Conservation (phyloP, 1,284 basidiomycete species). For the Uromyces viciae-fabae region DNA sequence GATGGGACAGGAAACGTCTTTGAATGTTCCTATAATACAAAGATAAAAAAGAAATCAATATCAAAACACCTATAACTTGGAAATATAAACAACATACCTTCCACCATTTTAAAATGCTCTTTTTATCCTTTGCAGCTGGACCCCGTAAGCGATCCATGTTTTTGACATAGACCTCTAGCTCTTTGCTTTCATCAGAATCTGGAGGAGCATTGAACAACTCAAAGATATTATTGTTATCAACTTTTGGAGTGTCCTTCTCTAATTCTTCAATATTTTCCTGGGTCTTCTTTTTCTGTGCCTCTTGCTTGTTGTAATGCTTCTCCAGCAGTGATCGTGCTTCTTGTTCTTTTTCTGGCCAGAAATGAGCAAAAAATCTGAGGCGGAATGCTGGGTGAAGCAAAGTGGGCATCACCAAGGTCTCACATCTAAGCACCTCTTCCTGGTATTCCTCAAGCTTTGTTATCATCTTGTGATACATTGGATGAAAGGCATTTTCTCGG, state of each 20-base stretch:
- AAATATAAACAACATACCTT: background rate
- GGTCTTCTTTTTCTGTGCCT: background rate
- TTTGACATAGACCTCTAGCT: background rate
- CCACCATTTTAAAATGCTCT: background rate
- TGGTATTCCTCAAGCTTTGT: background rate
- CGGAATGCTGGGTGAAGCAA: background rate
- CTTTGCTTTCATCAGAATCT: background rate
- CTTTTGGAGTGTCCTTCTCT: background rate
- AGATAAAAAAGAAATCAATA: background rate
- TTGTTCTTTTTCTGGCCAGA: background rate
- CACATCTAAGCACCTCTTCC: background rate
- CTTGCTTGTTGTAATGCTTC: background rate
- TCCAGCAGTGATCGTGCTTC: background rate
- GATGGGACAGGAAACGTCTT: background rate
- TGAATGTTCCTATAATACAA: background rate
- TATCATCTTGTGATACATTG: background rate
- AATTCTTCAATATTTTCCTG: background rate
- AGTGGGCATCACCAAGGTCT: background rate
- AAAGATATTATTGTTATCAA: constrained; percentile 8
- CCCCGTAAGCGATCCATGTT: background rate
- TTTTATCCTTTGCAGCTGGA: background rate
- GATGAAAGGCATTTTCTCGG: background rate
- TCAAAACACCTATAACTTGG: too few species aligned
- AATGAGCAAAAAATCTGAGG: background rate
- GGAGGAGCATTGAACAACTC: background rate